phyloP scores from a whole-genome alignment of 1,139 yeast species.

The Candida gigantensis region DNA sequence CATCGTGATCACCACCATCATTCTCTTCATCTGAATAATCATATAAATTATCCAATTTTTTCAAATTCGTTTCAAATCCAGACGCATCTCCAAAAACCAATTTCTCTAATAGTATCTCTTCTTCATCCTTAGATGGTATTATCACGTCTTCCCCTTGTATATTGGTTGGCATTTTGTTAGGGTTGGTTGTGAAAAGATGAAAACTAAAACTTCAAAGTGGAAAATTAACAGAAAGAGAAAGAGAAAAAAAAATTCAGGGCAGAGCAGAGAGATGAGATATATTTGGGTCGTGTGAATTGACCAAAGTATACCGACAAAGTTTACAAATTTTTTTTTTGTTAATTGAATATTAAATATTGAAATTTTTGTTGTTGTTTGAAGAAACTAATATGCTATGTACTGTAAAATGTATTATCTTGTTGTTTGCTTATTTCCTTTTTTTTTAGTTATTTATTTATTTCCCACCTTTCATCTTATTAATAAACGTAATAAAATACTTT shows the following conservation, averaged over 20 bases:
- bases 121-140: slow-evolving; percentile 75
- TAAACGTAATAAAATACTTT: slow-evolving; percentile 62
- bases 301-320: too few species aligned
- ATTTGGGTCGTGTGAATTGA: too few species aligned
- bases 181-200: slow-evolving; percentile 17
- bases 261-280: background rate
- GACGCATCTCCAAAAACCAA: slow-evolving; percentile 87
- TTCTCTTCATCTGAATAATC: slow-evolving; percentile 48
- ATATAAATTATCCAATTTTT: slow-evolving; percentile 56
- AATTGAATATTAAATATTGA: too few species aligned
- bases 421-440: too few species aligned
- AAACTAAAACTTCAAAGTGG: background rate
- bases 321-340: too few species aligned
- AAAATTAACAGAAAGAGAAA: background rate
- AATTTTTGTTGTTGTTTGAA: too few species aligned
- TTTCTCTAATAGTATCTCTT: slow-evolving; percentile 75
- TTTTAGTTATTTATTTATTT: background rate
- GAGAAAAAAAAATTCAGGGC: slow-evolving; percentile 8
- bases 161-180: slow-evolving; percentile 27
- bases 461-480: slow-evolving; percentile 43
- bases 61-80: slow-evolving; percentile 72
- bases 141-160: slow-evolving; percentile 32
- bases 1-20: slow-evolving; percentile 21
- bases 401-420: background rate
- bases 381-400: too few species aligned